A percentile compares a stretch with the other conserved stretches of the same genome.
Conservation (phyloP, 2,329 filamentous ascomycete species). For the Drechslera avenae region DNA sequence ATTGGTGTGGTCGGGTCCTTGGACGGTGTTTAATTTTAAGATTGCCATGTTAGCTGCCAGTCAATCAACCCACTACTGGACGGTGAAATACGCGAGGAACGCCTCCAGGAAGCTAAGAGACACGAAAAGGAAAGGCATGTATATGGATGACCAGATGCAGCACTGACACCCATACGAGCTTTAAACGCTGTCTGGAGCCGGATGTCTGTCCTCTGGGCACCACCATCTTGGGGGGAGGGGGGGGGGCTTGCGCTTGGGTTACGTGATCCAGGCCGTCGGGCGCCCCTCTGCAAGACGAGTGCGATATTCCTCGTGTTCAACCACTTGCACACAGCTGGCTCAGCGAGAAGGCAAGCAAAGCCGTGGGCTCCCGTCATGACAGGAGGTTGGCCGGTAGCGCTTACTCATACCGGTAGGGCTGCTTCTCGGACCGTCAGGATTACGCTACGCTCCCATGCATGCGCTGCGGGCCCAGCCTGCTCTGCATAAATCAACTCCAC, state of each 20-base stretch:
- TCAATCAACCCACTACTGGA: slow-evolving; percentile 6
- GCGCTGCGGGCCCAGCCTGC: slow-evolving; percentile 6
- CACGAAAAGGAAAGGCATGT: slow-evolving; percentile 11
- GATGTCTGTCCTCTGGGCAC: not conserved
- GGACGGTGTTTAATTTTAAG: slow-evolving; percentile 23
- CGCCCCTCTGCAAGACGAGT: slow-evolving; percentile 15
- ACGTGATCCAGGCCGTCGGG: slow-evolving; percentile 8
- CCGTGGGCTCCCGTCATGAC: too few species aligned
- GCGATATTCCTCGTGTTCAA: slow-evolving; percentile 1
- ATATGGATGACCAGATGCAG: slow-evolving; percentile 18
- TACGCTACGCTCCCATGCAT: slow-evolving; percentile 10
- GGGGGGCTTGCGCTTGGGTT: not conserved
- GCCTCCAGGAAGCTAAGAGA: slow-evolving; percentile 16
- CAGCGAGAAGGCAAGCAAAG: too few species aligned
- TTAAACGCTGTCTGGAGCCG: slow-evolving; percentile 11
- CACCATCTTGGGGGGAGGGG: not conserved
- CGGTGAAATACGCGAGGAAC: slow-evolving; percentile 5
- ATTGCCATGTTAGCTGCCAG: slow-evolving; percentile 38
- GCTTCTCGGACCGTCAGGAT: slow-evolving; percentile 4
- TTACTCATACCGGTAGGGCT: slow-evolving; percentile 23
- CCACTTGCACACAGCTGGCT: too few species aligned
- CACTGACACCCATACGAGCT: slow-evolving; percentile 26
- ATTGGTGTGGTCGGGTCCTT: slow-evolving; percentile 24
- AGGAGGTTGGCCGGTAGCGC: slow-evolving; percentile 7
- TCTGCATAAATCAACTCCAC: slow-evolving; percentile 19